Base-by-base conservation (phyloP, 805 yeast genomes). In the Monosporozyma yasuniensis region DNA sequence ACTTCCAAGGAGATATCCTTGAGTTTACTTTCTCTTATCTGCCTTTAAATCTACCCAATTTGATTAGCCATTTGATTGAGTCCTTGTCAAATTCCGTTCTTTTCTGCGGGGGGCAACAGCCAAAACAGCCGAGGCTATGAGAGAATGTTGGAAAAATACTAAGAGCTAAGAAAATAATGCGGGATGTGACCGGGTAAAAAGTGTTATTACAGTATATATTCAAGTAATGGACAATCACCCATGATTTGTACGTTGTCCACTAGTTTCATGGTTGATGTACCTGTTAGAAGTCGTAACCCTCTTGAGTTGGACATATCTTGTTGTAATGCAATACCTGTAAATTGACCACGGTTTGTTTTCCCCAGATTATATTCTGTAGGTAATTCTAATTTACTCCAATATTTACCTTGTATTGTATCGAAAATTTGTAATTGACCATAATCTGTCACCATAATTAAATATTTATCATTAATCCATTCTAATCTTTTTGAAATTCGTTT, bases 401-500 rank as follows among this genome's bases (percentile, higher is more conserved):
- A 56, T 39, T 59, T 63, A 7, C 57, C 56, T 19, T 41, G 45
- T 9, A 37, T 32, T 2, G 54, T 48, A 27, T 61, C 60, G 44
- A 51, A 62, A 4, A 63, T 53, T 27, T 57, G 57, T 14, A 64
- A 39, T 42, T 64, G 67, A 21, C 60, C 57, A 39, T 57, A 50
- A 47, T 64, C 68, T 5, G 64, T 59, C 47, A 60, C 61, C 19
- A 56, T 53, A 7, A 59, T 28, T 3, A 64, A 30, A 46, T 52
- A 59, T 4, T 55, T 52, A 21, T 58, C 56, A 28, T 27, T 28
- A 21, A 53, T 48, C 55, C 59, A 56, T 27, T 55, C 39, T 19
- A 64, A 42, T 16, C 66, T 49, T 37, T 56, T 61, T 2, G 64
- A 56, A 3, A 59, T 54, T 46, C 65, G 54, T 46, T 56, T 61